phyloP scores from a whole-genome alignment of 257 asterid genomes.

The Solanum virginianum region DNA sequence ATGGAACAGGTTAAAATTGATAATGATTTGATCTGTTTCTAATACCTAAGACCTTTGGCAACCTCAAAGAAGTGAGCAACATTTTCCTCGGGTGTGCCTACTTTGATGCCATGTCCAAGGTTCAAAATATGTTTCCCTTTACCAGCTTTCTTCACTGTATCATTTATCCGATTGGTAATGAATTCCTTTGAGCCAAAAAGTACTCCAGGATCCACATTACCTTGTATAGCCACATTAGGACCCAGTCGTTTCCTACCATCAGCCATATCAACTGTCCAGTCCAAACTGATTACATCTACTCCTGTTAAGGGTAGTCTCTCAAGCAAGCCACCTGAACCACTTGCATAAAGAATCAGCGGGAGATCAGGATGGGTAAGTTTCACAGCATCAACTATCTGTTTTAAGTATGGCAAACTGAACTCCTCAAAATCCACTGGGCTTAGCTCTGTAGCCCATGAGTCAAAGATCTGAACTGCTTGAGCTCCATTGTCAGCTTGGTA shows the following conservation, averaged over 20 bases:
- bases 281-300: conserved; percentile 90
- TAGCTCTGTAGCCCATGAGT: conserved; percentile 98
- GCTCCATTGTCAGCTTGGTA: conserved; percentile 99
- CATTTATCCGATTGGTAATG: conserved; percentile 71
- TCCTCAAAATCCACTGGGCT: conserved; percentile 94
- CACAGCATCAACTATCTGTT: conserved; percentile 68
- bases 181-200: conserved; percentile 94
- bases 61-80: conserved; percentile 98
- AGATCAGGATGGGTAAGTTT: conserved; percentile 70
- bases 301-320: conserved; percentile 93
- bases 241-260: conserved; percentile 88
- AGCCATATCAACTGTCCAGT: conserved; percentile 98
- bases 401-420: conserved; percentile 86
- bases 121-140: conserved; percentile 85
- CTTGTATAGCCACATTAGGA: conserved; percentile 76
- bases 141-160: conserved; percentile 87
- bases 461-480: conserved; percentile 97
- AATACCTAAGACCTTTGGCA: conserved; percentile 81
- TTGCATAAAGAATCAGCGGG: conserved; percentile 79
- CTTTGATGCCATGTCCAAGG: conserved; percentile 94
- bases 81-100: conserved; percentile 97
- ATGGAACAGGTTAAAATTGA: background rate
- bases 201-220: conserved; percentile 93
- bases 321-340: conserved; percentile 97
- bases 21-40: background rate